A percentile compares a stretch with the other conserved stretches of the same genome.
Conservation (phyloP, 2,329 filamentous ascomycete species). For the Penicillium vulpinum region DNA sequence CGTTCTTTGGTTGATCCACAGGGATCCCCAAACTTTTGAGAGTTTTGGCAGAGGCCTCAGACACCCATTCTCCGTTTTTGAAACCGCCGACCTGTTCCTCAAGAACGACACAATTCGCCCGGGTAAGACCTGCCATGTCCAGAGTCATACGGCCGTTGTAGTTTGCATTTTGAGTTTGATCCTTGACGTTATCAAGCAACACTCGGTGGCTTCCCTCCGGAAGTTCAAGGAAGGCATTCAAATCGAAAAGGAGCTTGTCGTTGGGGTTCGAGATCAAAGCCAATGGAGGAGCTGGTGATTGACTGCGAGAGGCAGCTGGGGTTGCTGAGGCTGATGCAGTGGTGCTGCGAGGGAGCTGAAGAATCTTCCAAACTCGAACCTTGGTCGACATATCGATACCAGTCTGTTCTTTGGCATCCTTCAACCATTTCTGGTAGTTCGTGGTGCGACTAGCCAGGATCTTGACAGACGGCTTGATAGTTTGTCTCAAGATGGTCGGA, state of each 20-base stretch:
- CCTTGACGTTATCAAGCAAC: conserved; percentile 60
- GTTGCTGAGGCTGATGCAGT: conserved; percentile 46
- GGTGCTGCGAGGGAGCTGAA: conserved; percentile 46
- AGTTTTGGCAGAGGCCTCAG: conserved; percentile 49
- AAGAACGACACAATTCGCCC: conserved; percentile 75
- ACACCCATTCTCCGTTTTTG: conserved; percentile 57
- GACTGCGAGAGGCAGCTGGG: conserved; percentile 45
- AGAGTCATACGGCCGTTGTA: conserved; percentile 75
- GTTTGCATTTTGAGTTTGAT: conserved; percentile 70
- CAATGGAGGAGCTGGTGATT: conserved; percentile 46
- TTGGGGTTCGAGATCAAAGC: conserved; percentile 44
- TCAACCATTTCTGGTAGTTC: conserved; percentile 73
- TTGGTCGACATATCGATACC: conserved; percentile 69
- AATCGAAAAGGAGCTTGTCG: conserved; percentile 60
- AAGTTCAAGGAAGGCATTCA: conserved; percentile 63
- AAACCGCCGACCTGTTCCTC: conserved; percentile 68
- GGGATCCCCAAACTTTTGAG: conserved; percentile 54
- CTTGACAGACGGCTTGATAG: conserved; percentile 61
- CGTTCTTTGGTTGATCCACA: conserved; percentile 34
- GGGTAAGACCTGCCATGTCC: conserved; percentile 65
- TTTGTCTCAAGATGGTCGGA: conserved; percentile 61
- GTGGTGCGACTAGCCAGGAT: conserved; percentile 71
- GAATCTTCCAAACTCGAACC: conserved; percentile 73
- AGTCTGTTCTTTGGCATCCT: conserved; percentile 67
- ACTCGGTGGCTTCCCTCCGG: conserved; percentile 65